Base-by-base conservation (phyloP, 176 grass and related monocot genomes). In the Lolium multiflorum region DNA sequence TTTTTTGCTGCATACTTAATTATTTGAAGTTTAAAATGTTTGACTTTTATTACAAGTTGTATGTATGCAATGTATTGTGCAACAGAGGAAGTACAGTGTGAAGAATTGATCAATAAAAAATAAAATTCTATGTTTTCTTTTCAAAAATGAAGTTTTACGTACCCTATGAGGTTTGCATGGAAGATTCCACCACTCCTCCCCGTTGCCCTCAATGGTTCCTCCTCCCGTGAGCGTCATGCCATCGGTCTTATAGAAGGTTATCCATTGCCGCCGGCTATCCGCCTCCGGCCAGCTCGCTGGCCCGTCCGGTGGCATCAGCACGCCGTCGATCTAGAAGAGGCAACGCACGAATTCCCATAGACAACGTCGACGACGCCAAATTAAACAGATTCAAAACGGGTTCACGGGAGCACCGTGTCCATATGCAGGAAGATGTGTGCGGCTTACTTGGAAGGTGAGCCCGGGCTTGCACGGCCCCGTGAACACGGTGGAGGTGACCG, bases 91-190 rank as follows among this genome's bases (percentile, higher is more conserved):
- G 28, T 28, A 28, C 28, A 28, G 28, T 28, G 28, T 28, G 28
- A 28, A 35, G 31, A 35, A 35, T 35, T 35, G 31, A 3, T 35
- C 31, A 35, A 35, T 3, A 35, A 35, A 35, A 28, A 28, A 28
- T 28, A 28, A 35, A 3, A 35, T 35, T 35, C 31, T 35, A 35
- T 35, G 31, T 35, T 35, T 3, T 35, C 31, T 35, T 35, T 35
- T 35, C 31, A 35, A 35, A 35, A 35, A 35, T 35, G 31, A 35
- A 35, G 31, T 35, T 35, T 35, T 35, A 50, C 48, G 24, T 97
- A 91, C 92, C 92, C 82, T 70, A 71, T 98, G 95, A 76, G 92
- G 95, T 70, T 98, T 98, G 85, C 95, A 95, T 0, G 95, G 92
- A 75, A 98, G 92, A 8, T 86, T 82, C 95, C 95, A 95, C 95